These are phyloP conservation scores for Truncatella angustata DNA, from an alignment of 2,329 filamentous ascomycete species.

Conservation along the genomic window DNA sequence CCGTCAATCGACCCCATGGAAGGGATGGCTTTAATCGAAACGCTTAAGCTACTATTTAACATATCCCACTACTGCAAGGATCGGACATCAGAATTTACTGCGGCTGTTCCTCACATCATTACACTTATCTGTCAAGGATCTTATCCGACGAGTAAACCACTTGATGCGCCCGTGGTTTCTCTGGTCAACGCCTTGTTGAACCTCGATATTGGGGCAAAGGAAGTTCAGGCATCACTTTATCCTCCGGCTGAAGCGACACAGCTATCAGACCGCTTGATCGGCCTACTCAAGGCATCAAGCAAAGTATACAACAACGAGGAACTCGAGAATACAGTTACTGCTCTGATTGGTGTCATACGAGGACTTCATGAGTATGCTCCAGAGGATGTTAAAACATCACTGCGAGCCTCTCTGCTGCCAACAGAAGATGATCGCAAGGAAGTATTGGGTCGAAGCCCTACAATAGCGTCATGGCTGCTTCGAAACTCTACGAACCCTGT, in stretches of 20 bases:
- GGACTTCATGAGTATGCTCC: slow-evolving; percentile 70
- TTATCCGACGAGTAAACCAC: slow-evolving; percentile 59
- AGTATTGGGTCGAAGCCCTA: slow-evolving; percentile 73
- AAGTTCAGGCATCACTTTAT: slow-evolving; percentile 59
- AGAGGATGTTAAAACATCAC: slow-evolving; percentile 55
- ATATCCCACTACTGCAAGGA: slow-evolving; percentile 72
- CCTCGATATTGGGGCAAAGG: slow-evolving; percentile 62
- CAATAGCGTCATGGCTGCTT: slow-evolving; percentile 73
- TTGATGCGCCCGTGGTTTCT: slow-evolving; percentile 69
- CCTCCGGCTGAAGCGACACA: slow-evolving; percentile 59
- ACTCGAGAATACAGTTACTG: slow-evolving; percentile 69
- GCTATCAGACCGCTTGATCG: slow-evolving; percentile 64
- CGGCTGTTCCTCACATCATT: slow-evolving; percentile 67
- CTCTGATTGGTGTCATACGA: slow-evolving; percentile 72
- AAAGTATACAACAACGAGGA: slow-evolving; percentile 62
- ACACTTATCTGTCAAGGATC: slow-evolving; percentile 63
- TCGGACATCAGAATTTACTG: slow-evolving; percentile 59
- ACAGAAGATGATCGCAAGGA: slow-evolving; percentile 71
- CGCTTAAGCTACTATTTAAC: slow-evolving; percentile 86
- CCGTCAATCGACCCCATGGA: slow-evolving; percentile 57
- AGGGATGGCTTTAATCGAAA: slow-evolving; percentile 79
- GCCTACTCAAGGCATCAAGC: slow-evolving; percentile 67
- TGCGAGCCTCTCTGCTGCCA: slow-evolving; percentile 71
- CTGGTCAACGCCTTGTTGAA: slow-evolving; percentile 82
- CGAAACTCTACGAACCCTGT: slow-evolving; percentile 72